Evolutionary conservation across 169 alveolate genomes (phyloP).

Genomic region (Cryptosporidium meleagridis): DNA sequence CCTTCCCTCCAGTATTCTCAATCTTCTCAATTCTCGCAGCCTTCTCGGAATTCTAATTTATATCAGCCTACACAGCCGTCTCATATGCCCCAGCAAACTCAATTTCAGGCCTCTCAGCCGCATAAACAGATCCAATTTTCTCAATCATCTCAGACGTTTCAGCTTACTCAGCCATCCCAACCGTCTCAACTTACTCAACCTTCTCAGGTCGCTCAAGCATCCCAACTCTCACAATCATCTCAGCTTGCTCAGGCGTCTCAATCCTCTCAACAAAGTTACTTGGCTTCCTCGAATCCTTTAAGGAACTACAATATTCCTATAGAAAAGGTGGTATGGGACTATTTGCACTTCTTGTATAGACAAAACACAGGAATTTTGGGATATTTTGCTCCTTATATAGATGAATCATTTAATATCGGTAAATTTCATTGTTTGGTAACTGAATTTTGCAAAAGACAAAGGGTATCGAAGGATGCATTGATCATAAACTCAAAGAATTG

Average conservation of each 20-base stretch:
- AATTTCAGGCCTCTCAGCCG: not conserved
- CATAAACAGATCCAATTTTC: not conserved
- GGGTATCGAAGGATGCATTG: slow-evolving; percentile 29
- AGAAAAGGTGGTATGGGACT: slow-evolving; percentile 67
- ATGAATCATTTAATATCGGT: slow-evolving; percentile 56
- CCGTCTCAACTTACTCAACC: not conserved
- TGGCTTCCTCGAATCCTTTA: not conserved
- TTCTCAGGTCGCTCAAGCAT: not conserved
- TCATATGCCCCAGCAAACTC: not conserved
- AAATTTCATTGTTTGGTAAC: slow-evolving; percentile 61
- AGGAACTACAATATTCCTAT: slow-evolving; percentile 16
- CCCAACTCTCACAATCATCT: not conserved
- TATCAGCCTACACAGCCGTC: not conserved
- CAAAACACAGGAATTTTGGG: slow-evolving; percentile 29
- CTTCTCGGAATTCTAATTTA: not conserved
- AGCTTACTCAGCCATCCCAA: not conserved
- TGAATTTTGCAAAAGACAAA: slow-evolving; percentile 44
- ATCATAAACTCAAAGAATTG: slow-evolving; percentile 53
- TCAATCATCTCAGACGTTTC: not conserved
- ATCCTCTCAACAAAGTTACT: not conserved
- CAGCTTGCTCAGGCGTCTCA: not conserved
- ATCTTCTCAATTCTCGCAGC: not conserved
- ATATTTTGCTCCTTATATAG: slow-evolving; percentile 29
- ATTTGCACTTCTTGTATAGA: slow-evolving; percentile 17
- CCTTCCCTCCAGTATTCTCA: slow-evolving; percentile 1